Base-by-base conservation (phyloP, 768 basidiomycete genomes). In the Clavulina sp. region DNA sequence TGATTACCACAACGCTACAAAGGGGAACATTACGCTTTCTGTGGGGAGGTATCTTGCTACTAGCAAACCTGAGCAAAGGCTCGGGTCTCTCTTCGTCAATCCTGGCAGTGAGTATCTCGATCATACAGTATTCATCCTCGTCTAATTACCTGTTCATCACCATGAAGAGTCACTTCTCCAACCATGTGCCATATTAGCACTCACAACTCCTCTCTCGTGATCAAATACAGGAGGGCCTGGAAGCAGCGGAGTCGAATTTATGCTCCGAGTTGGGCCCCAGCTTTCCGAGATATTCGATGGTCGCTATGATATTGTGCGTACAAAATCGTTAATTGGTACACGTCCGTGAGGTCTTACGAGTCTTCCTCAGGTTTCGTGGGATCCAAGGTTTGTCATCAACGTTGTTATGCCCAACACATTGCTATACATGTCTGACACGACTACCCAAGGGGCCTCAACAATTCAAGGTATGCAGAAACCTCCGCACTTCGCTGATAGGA, bases 1-100 rank as follows among this genome's bases (percentile, higher is more conserved):
- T 4, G 62, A 67, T 46, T 65, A 67, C 53, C 59, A 59, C 49
- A 59, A 66, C 48, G 13, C 50, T 4, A 52, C 52, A n/a, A 59
- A 58, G 6, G 66, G 65, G 3, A 60, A 51, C 1, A 60, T 57
- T 24, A 16, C 13, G 30, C 57, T 67, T 13, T 61, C 64, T 9
- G 52, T 67, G 1, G 61, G 60, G 2, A 59, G 62, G 24, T 64
- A 59, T 48, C 60, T 57, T 18, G 64, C 66, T 1, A 61, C 59
- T 2, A 56, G 58, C 50, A 56, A 51, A 26, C 9, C 13, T 28
- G n/a, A n/a, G n/a, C n/a, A n/a, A n/a, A 55, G 57, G 19, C 58
- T 64, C 41, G 66, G 66, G 5, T 60, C 55, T n/a, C 48, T 67
- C 3, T 57, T 66, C 44, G 32, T 63, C 26, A 66, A 67, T 36